Evolutionary conservation across 2,329 filamentous ascomycete species (phyloP).

Genomic region (Acarospora socialis): DNA sequence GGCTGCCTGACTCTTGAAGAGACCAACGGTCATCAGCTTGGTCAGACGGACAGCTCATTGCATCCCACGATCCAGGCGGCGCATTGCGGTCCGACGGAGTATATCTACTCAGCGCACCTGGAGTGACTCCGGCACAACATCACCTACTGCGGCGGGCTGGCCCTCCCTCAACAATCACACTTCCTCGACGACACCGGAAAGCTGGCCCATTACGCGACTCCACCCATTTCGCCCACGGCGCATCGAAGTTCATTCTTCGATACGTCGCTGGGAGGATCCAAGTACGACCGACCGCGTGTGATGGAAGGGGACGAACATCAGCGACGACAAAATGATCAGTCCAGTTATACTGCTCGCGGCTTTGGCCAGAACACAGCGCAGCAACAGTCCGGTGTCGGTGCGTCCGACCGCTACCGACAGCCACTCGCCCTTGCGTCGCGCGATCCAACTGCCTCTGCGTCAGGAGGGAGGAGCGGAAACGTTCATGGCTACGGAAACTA

Average conservation of each 20-base stretch:
- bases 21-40: no score
- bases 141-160: not conserved
- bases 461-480: constrained; percentile 25
- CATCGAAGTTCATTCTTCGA: constrained; percentile 42
- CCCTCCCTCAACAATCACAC: not conserved
- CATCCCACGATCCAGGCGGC: no score
- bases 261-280: constrained; percentile 42
- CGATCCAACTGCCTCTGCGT: constrained; percentile 27
- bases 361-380: constrained; percentile 24
- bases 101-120: no score
- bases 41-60: no score
- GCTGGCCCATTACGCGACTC: constrained; percentile 50
- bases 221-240: constrained; percentile 51
- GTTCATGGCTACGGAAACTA: constrained; percentile 30
- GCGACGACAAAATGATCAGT: constrained; percentile 61
- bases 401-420: constrained; percentile 35
- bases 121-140: not conserved
- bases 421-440: constrained; percentile 27
- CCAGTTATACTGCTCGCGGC: constrained; percentile 38
- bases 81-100: no score
- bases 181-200: constrained; percentile 31
- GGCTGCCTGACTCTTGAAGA: no score
- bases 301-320: constrained; percentile 69
- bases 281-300: constrained; percentile 40
- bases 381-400: constrained; percentile 29